Evolutionary conservation across 164 flowering plant species (phyloP), one percentile per base, ranked within the genome.

Genomic region (Paratinospora sagittata): DNA sequence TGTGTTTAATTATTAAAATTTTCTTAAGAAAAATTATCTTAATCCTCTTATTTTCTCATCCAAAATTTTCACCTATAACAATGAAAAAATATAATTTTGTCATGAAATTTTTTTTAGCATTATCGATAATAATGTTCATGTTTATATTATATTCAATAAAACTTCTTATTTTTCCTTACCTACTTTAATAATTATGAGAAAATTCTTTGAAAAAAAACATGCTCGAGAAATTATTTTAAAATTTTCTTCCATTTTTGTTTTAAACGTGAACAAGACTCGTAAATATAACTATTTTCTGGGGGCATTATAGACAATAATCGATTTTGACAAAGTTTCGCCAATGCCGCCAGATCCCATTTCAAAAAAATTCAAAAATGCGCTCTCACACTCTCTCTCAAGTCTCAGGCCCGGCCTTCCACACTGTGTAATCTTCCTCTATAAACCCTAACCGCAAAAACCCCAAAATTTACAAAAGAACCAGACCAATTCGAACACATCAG

Each of bases 351-450:
- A 19, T 55, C 61, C 8, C 61, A 55, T 17, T 55, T 55, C 61
- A 55, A 55, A 55, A 55, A 55, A 55, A 55, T 55, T 55, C 61
- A 55, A 55, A 30, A 55, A 55, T 55, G 24, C 61, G 61, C 61
- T 55, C 61, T 21, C 61, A 6, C 34, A 30, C 34, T 30, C 34
- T 30, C 34, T 30, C n/a, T n/a, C n/a, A 4, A 30, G 34, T 52
- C 58, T 19, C 58, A n/a, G n/a, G 61, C 1, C 7, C 21, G 45
- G 60, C 60, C 60, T 41, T n/a, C 21, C 23, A 19, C n/a, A 19
- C 23, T n/a, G 0, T 19, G 60, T 30, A 30, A 30, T 1, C 21
- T 52, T 52, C 7, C 61, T n/a, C 24, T 19, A 2, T 21, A 6
- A 55, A 55, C 61, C 61, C 13, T 55, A 55, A 55, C 61, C 61